Evolutionary conservation across 2,329 filamentous ascomycete genomes (phyloP), one percentile per base, ranked within the genome.

Genomic region (Xylariaceae sp.): DNA sequence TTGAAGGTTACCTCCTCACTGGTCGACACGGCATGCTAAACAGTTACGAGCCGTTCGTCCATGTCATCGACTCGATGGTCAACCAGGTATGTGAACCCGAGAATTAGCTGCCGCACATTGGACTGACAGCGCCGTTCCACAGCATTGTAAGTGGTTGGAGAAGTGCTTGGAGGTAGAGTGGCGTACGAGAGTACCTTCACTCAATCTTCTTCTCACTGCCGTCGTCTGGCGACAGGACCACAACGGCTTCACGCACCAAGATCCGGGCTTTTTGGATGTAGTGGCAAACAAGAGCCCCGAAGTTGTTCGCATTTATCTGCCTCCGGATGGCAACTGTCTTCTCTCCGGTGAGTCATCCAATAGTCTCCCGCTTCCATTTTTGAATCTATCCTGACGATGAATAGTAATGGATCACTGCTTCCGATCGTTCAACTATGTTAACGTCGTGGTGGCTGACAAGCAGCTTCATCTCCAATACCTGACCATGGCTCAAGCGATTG

Each of bases 1-100:
- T 92, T 13, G 88, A 92, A 76, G 89, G 89, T 2, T 92, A 92
- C 70, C 75, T 90, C 48, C 79, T 92, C 2, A 89, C 84, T 57
- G 89, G 89, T 34, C 82, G 89, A 4, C 88, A 92, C 65, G 88
- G 89, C 10, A 72, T 92, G 60, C 81, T 92, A 60, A 92, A 91
- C 80, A 88, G 85, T 70, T 92, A 92, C 75, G 89, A 92, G 73
- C 88, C 88, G 0, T 92, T 92, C 70, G 89, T 92, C 60, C 88
- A 92, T 70, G 84, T 92, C 68, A 90, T 92, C 67, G 88, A 92
- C 73, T 90, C 87, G 1, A 92, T 92, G 88, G 88, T 92, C 61
- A 91, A 90, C 72, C 88, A 90, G 72, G 77, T 79, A 72, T 56
- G 49, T 51, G 6, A 11, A 15, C 74, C 66, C 18, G 17, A 44